These are phyloP conservation scores for Pyrenochaeta sp. DNA, from an alignment of 2,329 filamentous ascomycete genomes.

Conservation along the genomic window DNA sequence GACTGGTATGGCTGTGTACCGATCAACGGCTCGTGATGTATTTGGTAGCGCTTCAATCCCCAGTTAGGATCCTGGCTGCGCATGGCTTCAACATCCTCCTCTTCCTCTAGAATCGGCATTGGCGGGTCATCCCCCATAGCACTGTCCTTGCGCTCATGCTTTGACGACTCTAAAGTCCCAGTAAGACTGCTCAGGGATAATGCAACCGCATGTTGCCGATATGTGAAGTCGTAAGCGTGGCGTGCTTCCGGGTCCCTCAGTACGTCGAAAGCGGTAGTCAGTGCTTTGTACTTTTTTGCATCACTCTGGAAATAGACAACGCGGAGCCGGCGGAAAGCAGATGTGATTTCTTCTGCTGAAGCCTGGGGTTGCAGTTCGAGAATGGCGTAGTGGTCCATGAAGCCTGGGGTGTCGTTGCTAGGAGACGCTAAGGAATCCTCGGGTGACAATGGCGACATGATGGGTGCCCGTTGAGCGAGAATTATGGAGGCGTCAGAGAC, in stretches of 20 bases:
- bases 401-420: slow-evolving; percentile 22
- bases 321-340: slow-evolving; percentile 36
- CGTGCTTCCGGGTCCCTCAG: slow-evolving; percentile 37
- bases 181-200: slow-evolving; percentile 15
- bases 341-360: slow-evolving; percentile 38
- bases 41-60: slow-evolving; percentile 30
- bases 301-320: slow-evolving; percentile 37
- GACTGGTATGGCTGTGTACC: slow-evolving; percentile 36
- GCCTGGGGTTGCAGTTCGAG: slow-evolving; percentile 32
- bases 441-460: slow-evolving; percentile 22
- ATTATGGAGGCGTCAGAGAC: slow-evolving; percentile 34
- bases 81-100: slow-evolving; percentile 21
- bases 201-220: slow-evolving; percentile 14
- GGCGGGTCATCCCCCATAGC: slow-evolving; percentile 24
- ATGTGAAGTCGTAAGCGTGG: slow-evolving; percentile 35
- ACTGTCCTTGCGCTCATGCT: slow-evolving; percentile 32
- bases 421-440: slow-evolving; percentile 21
- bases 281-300: slow-evolving; percentile 36
- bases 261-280: slow-evolving; percentile 40
- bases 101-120: slow-evolving; percentile 20
- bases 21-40: slow-evolving; percentile 23
- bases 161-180: slow-evolving; percentile 23
- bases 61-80: slow-evolving; percentile 34
- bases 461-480: slow-evolving; percentile 28
- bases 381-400: slow-evolving; percentile 42